These are phyloP conservation scores for Solanum appendiculatum DNA, from an alignment of 257 asterid species.

Conservation along the genomic window DNA sequence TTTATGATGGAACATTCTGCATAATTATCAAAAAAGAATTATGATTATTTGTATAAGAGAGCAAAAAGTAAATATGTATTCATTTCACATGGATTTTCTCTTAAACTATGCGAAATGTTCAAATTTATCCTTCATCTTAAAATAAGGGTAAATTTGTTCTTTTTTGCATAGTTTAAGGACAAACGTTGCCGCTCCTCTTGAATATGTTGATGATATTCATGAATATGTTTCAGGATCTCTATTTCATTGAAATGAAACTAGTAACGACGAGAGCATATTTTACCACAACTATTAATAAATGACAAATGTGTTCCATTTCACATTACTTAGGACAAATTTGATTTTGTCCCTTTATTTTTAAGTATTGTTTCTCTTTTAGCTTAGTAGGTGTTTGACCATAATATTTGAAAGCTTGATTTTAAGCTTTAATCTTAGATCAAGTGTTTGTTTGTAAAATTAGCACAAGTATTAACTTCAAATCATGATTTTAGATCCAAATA, in stretches of 20 bases:
- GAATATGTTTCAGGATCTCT: background rate
- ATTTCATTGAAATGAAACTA: background rate
- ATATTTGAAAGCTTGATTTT: too few relatives aligned
- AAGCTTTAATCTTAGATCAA: too few relatives aligned
- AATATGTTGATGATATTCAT: background rate
- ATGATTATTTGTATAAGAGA: too few relatives aligned
- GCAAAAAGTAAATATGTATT: background rate
- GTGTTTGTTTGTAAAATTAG: background rate
- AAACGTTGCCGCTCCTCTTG: background rate
- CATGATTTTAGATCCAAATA: background rate
- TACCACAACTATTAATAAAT: background rate
- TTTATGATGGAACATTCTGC: background rate
- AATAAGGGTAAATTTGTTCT: too few relatives aligned
- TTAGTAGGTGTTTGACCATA: background rate
- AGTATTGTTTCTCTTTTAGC: too few relatives aligned
- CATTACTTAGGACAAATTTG: background rate
- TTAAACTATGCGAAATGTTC: background rate
- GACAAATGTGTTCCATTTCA: too few relatives aligned
- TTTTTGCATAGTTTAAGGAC: background rate
- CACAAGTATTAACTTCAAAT: background rate
- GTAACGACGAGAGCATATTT: background rate
- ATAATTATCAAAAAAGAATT: too few relatives aligned
- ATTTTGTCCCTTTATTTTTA: background rate
- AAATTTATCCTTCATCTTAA: background rate
- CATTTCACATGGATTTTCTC: background rate